phyloP scores from a whole-genome alignment of 1,284 basidiomycete genomes.

The Malassezia brasiliensis region DNA sequence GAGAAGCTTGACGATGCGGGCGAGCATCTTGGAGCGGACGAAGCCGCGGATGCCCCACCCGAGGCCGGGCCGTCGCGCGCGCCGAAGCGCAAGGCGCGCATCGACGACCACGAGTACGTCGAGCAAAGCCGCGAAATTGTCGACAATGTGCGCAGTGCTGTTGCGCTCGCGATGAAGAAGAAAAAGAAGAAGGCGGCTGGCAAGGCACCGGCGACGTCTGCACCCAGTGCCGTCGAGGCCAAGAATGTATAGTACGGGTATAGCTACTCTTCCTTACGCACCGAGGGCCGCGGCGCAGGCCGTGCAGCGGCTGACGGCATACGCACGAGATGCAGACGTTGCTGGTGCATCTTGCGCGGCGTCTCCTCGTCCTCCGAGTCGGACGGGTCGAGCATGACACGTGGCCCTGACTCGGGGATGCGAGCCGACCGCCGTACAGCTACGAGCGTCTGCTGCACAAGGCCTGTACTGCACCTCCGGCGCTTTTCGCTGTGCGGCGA shows the following conservation, averaged over 20 bases:
- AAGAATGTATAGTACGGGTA: neutral
- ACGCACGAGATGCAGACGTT: slow-evolving; percentile 5
- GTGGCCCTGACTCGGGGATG: neutral
- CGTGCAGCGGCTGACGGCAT: neutral
- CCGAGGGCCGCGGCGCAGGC: slow-evolving; percentile 1
- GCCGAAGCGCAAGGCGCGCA: slow-evolving; percentile 63
- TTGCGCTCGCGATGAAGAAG: slow-evolving; percentile 56
- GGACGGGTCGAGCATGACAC: neutral
- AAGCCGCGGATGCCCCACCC: slow-evolving; percentile 9
- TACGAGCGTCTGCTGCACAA: slow-evolving; percentile 10
- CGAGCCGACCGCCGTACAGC: slow-evolving; percentile 11
- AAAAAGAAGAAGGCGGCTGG: slow-evolving; percentile 20
- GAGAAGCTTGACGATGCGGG: slow-evolving; percentile 33
- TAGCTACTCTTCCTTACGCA: neutral
- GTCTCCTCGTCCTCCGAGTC: slow-evolving; percentile 2
- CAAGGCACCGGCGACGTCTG: neutral
- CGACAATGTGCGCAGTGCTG: slow-evolving; percentile 82
- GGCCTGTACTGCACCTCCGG: neutral
- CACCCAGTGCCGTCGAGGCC: neutral
- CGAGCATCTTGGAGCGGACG: slow-evolving; percentile 41
- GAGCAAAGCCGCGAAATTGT: slow-evolving; percentile 86
- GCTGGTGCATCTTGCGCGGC: slow-evolving; percentile 4
- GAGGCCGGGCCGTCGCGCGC: slow-evolving; percentile 47
- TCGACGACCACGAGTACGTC: slow-evolving; percentile 84
- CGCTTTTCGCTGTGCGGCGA: slow-evolving; percentile 5